Conservation (phyloP, 208 protist species). For the Naegleria gruberi region DNA sequence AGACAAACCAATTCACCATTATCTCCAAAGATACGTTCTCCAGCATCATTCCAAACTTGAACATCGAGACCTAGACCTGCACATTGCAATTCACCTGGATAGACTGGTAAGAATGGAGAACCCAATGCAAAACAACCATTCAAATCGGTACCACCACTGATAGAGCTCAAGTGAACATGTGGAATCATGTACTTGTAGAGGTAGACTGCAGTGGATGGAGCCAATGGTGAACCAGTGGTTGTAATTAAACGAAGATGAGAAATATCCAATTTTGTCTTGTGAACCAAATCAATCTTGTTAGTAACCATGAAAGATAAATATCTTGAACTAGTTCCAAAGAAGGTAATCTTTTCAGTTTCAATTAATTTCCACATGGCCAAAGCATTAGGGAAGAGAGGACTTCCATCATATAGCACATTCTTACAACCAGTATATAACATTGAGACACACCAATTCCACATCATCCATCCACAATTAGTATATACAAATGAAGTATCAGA, state of each 20-base stretch:
- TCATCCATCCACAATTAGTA: background rate
- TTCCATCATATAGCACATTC: background rate
- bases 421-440: background rate
- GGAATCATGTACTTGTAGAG: background rate
- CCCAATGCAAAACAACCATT: background rate
- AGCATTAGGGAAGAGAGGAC: background rate
- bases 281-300: background rate
- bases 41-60: background rate
- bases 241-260: background rate
- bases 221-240: background rate
- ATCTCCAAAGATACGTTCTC: background rate
- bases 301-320: background rate
- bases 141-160: background rate
- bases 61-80: background rate
- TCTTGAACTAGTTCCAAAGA: background rate
- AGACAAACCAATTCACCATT: background rate
- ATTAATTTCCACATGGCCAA: background rate
- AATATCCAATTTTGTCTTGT: background rate
- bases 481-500: background rate
- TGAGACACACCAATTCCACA: background rate
- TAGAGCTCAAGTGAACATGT: background rate
- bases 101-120: background rate
- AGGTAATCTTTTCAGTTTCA: background rate
- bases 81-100: background rate
- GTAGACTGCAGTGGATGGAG: background rate